These are phyloP conservation scores for Aeschynomene evenia DNA, from an alignment of 306 rosid genomes.

Conservation along the genomic window DNA sequence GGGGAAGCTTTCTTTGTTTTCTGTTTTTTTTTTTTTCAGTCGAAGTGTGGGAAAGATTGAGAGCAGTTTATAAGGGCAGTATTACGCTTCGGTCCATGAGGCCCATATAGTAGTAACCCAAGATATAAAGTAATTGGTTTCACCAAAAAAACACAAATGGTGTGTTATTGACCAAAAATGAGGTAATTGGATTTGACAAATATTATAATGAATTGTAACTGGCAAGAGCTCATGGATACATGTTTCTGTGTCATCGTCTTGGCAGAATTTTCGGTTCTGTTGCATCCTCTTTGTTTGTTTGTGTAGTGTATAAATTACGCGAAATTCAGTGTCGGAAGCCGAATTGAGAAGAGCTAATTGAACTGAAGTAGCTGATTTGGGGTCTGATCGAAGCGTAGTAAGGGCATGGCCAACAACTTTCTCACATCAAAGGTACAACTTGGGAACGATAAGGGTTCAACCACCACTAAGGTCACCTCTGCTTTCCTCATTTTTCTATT, in stretches of 20 bases:
- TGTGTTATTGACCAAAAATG: too few species aligned
- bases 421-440: neutral
- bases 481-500: neutral
- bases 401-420: neutral
- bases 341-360: neutral
- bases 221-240: too few species aligned
- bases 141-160: too few species aligned
- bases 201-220: too few species aligned
- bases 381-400: constrained; percentile 16
- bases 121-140: too few species aligned
- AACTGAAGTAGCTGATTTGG: neutral
- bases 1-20: too few species aligned
- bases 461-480: constrained; percentile 1
- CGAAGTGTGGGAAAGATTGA: too few species aligned
- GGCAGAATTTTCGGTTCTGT: neutral
- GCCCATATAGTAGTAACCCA: too few species aligned
- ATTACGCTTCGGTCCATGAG: too few species aligned
- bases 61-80: too few species aligned
- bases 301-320: neutral
- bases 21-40: too few species aligned
- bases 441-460: neutral
- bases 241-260: neutral
- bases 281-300: neutral
- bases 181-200: too few species aligned
- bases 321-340: neutral